phyloP scores from a whole-genome alignment of 768 basidiomycete species.

The Lentinula detonsa region DNA sequence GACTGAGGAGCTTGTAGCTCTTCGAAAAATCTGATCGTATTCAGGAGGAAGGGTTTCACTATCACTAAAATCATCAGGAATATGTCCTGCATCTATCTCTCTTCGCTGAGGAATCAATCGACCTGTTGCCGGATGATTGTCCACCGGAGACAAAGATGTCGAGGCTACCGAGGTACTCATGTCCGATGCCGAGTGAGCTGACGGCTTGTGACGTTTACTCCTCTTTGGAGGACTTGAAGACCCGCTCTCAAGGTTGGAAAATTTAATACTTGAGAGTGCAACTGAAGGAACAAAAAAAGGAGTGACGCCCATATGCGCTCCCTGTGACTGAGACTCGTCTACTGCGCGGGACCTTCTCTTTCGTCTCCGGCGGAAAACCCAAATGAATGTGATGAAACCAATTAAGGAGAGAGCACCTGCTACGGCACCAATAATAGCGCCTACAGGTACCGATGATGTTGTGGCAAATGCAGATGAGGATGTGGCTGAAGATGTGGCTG shows the following conservation, averaged over 20 bases:
- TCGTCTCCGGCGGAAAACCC: slow-evolving; percentile 15
- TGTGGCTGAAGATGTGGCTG: background rate
- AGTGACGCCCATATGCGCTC: background rate
- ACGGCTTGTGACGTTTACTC: background rate
- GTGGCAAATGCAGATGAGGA: background rate
- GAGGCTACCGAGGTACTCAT: background rate
- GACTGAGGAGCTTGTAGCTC: background rate
- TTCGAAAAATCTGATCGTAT: slow-evolving; percentile 21
- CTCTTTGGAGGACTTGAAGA: too few relatives aligned
- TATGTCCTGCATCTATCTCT: slow-evolving; percentile 19
- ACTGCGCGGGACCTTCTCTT: background rate
- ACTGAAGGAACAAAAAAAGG: background rate
- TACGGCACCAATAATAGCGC: slow-evolving; percentile 34
- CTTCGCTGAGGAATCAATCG: background rate
- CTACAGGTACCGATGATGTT: slow-evolving; percentile 14
- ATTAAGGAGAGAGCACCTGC: slow-evolving; percentile 31
- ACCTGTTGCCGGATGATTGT: background rate
- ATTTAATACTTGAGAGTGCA: background rate
- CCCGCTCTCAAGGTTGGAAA: background rate
- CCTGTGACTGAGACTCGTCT: background rate
- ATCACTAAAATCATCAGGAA: slow-evolving; percentile 8
- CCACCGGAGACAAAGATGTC: background rate
- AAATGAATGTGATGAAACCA: slow-evolving; percentile 15
- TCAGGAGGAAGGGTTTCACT: slow-evolving; percentile 20
- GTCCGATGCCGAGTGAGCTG: background rate